phyloP scores from a whole-genome alignment of 257 asterid genomes.

The Solanum gracilifrons region DNA sequence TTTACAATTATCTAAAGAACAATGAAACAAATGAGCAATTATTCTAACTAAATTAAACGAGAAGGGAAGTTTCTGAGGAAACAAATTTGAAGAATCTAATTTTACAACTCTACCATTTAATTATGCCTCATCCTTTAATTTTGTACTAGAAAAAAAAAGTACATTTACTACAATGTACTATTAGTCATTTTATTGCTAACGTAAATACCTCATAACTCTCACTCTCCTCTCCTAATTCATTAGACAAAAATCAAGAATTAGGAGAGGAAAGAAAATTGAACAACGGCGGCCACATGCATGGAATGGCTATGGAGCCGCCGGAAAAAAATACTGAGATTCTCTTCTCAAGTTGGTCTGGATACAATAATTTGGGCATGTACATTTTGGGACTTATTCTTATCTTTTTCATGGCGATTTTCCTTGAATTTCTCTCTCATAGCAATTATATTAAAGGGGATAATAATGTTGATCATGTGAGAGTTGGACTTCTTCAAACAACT shows the following conservation, averaged over 20 bases:
- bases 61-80: no score
- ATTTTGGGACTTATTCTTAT: slow-evolving; percentile 31
- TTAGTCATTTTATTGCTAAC: neutral
- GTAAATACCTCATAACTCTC: neutral
- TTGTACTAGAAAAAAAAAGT: neutral
- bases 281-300: neutral
- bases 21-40: neutral
- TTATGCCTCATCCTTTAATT: neutral
- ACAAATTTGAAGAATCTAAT: neutral
- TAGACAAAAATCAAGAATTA: neutral
- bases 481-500: slow-evolving; percentile 32
- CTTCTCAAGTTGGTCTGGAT: slow-evolving; percentile 67
- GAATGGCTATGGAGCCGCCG: slow-evolving; percentile 28
- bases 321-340: slow-evolving; percentile 57
- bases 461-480: slow-evolving; percentile 1
- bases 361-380: slow-evolving; percentile 47
- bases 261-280: neutral
- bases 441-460: slow-evolving; percentile 12
- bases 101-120: neutral
- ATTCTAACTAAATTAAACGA: neutral
- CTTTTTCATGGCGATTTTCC: slow-evolving; percentile 26
- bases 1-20: neutral
- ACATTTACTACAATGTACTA: neutral
- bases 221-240: neutral
- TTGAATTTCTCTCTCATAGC: slow-evolving; percentile 57